These are phyloP conservation scores for Fraxinus albicans DNA, from an alignment of 305 asterid species.

Conservation along the genomic window DNA sequence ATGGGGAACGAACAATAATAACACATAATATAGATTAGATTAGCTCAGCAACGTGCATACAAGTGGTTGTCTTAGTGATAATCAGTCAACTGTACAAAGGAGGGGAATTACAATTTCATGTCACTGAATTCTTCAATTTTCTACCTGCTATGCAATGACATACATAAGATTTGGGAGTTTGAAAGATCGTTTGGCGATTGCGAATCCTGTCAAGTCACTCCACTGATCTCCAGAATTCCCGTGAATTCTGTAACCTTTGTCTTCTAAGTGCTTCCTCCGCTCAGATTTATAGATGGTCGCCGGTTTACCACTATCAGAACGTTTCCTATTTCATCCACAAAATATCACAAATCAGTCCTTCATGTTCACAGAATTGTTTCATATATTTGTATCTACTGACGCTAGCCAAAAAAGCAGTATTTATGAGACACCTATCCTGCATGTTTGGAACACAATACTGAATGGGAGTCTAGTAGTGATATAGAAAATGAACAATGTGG, in stretches of 20 bases:
- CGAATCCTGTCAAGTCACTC: slow-evolving; percentile 76
- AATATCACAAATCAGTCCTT: neutral
- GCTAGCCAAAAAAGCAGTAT: neutral
- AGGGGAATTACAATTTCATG: neutral
- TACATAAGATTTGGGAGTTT: slow-evolving; percentile 81
- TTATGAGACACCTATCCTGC: neutral
- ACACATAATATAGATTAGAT: neutral
- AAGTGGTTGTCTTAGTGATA: neutral
- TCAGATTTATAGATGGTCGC: slow-evolving; percentile 50
- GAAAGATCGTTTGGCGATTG: slow-evolving; percentile 65
- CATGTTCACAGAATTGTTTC: neutral
- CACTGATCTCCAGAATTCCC: slow-evolving; percentile 84
- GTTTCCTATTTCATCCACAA: slow-evolving; percentile 34
- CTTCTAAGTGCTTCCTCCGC: slow-evolving; percentile 55
- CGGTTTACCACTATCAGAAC: slow-evolving; percentile 36
- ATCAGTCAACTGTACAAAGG: neutral
- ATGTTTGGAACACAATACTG: neutral
- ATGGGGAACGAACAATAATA: neutral
- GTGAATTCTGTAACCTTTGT: slow-evolving; percentile 57
- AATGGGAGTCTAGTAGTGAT: neutral
- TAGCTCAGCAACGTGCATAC: too few species aligned
- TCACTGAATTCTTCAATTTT: neutral
- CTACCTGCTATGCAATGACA: slow-evolving; percentile 36
- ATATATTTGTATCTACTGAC: neutral
- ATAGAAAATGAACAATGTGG: neutral